Evolutionary conservation across 2,329 filamentous ascomycete genomes (phyloP), one percentile per base, ranked within the genome.

Genomic region (Botrytis cinerea): DNA sequence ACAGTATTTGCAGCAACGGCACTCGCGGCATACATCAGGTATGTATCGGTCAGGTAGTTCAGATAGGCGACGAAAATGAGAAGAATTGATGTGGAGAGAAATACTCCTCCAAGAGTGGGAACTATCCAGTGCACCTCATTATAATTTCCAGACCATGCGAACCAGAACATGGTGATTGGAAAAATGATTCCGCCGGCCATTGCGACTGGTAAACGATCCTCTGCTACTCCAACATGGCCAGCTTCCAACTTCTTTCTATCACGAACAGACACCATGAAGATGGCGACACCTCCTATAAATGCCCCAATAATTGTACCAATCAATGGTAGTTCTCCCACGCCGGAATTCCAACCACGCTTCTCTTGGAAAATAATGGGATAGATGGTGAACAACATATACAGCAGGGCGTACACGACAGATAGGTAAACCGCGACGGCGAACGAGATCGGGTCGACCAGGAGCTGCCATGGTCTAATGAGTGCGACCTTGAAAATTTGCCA

Each of bases 391-490:
- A 80, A 71, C 77, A 80, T 79, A 46, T 80, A 80, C 2, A 80
- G 71, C 10, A 80, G 62, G 2, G 73, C 74, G 63, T 80, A 80
- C 1, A 79, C 78, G 8, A 80, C 72, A 0, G 89, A 91, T 91
- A 96, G 94, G 85, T 97, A 97, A 4, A 97, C 78, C 1, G 91
- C 90, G 79, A 97, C 91, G 79, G 95, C 88, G 76, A 97, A 88
- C 61, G 96, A 93, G 78, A 97, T 97, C 45, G 92, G 89, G 82
- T 97, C 94, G 80, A 97, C 96, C 0, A 97, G 87, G 0, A 97
- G 88, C 0, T 91, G 93, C 95, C 95, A 97, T n/a, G 91, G 91
- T 81, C 97, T 97, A 1, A 93, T 88, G 0, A 94, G 90, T 95
- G 8, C 97, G 84, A 9, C 91, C 93, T 84, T 97, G 97, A 84